Evolutionary conservation across 495 filamentous ascomycete species (phyloP), one percentile per base, ranked within the genome.

Genomic region (Talaromyces ruber): DNA sequence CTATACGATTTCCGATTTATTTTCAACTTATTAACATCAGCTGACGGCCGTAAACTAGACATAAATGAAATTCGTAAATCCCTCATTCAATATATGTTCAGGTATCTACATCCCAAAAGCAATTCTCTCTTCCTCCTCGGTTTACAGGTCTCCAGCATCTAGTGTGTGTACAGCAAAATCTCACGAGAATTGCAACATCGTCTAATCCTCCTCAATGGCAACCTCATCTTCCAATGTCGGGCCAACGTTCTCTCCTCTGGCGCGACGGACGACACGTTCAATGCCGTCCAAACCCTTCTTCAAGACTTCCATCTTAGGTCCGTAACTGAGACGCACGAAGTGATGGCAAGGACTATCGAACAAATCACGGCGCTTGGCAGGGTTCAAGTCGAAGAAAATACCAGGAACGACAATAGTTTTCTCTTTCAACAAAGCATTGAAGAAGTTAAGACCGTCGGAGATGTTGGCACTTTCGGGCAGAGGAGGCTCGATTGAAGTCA

Each of bases 291-390:
- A 80, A 50, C 93, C 93, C 78, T 81, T 88, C 79, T 86, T 84
- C 50, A 98, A 74, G 21, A 82, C 83, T n/a, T 94, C 92, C 88
- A 94, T 92, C 71, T 82, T 86, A 4, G 93, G 93, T 0, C 93
- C 93, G 69, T 97, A 98, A 54, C 88, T 92, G 67, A 97, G 78
- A 51, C 93, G 84, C 51, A 97, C 91, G 73, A 93, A 98, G 76
- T 93, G 93, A 74, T 98, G 93, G 74, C 93, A 98, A 55, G 93
- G 93, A 53, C 86, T 90, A 72, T 97, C 93, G 67, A 98, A 98
- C 54, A 98, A 75, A 74, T 98, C 93, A 63, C 93, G 79, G 60
- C 93, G 79, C 70, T 88, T 87, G n/a, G 87, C 86, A 12, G 93
- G 93, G 76, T 98, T 97, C 67, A 98, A 72, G 67, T 98, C 81